Percentiles rank a stretch among this genome's conserved stretches.
Evolutionary conservation across 2,329 filamentous ascomycete genomes (phyloP).

Genomic region (Apiospora kogelbergensis): DNA sequence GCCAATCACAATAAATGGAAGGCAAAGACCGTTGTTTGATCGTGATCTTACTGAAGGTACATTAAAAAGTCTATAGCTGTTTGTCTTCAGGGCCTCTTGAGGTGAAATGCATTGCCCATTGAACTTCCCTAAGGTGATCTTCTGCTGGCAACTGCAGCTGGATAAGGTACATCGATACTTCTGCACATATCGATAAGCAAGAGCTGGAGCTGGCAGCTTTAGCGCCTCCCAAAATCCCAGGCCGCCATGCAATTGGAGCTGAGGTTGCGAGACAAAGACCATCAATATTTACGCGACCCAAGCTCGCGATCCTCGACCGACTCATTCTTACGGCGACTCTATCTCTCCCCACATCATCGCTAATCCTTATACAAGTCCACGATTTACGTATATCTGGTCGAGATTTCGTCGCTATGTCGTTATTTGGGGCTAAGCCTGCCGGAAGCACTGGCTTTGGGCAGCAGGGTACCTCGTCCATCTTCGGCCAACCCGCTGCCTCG

Average conservation of each 20-base stretch:
- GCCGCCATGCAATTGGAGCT: not conserved
- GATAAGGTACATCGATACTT: slow-evolving; percentile 17
- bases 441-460: slow-evolving; percentile 28
- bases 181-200: slow-evolving; percentile 35
- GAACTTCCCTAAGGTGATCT: not conserved
- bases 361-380: not conserved
- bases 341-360: not conserved
- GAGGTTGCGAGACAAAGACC: not conserved
- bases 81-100: too few relatives aligned
- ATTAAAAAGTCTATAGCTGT: not conserved
- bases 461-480: slow-evolving; percentile 24
- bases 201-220: not conserved
- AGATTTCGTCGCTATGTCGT: slow-evolving; percentile 29
- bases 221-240: slow-evolving; percentile 5
- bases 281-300: slow-evolving; percentile 1
- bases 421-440: slow-evolving; percentile 29
- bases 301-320: not conserved
- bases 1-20: not conserved
- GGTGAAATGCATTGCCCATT: too few relatives aligned
- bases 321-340: not conserved
- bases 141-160: not conserved
- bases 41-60: not conserved
- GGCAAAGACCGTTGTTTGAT: too few relatives aligned
- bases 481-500: slow-evolving; percentile 29
- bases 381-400: slow-evolving; percentile 23